Evolutionary conservation across 495 filamentous ascomycete genomes (phyloP), one percentile per base, ranked within the genome.

Genomic region (Melanomma pulvis-pyrius): DNA sequence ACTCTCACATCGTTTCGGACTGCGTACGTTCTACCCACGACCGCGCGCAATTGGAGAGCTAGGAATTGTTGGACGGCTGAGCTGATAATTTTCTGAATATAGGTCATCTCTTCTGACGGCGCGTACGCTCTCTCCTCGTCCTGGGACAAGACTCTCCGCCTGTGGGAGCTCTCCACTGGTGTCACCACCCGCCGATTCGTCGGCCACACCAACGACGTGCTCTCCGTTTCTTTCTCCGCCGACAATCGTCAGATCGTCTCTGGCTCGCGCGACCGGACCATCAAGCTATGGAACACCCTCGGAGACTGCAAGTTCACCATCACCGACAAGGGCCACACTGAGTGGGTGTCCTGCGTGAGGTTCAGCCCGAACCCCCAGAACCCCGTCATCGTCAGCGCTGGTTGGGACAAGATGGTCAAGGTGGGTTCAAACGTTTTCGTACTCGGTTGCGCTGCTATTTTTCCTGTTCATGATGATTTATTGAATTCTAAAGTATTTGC

Each of bases 281-380:
- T 99, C 88, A 99, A 98, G 90, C 88, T 99, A 71, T 99, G 94
- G 94, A 99, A 99, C 86, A 99, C 94, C 74, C 92, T 99, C 58
- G 94, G 94, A 80, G 94, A 99, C 87, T 99, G 94, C 92, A 99
- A 99, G 86, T 99, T 87, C 87, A 99, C 93, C 85, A 98, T 99
- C 87, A 94, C 91, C 82, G 94, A 99, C 76, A 98, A 99, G 88
- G 94, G 96, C 75, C 94, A 99, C 84, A 90, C 92, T 79, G 94
- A 99, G 82, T 99, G 94, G 94, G 96, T 97, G 66, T 97, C 92
- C 65, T 98, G 96, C 84, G 94, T 99, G 66, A 90, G 94, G 77
- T 99, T 99, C 90, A 93, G 89, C 85, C 94, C 94, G 73, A 99
- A 99, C 86, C 94, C 94, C 73, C 93, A 97, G 86, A 98, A 98